Evolutionary conservation across 2,329 filamentous ascomycete genomes (phyloP), one percentile per base, ranked within the genome.

Genomic region (Fusarium abutilonis): DNA sequence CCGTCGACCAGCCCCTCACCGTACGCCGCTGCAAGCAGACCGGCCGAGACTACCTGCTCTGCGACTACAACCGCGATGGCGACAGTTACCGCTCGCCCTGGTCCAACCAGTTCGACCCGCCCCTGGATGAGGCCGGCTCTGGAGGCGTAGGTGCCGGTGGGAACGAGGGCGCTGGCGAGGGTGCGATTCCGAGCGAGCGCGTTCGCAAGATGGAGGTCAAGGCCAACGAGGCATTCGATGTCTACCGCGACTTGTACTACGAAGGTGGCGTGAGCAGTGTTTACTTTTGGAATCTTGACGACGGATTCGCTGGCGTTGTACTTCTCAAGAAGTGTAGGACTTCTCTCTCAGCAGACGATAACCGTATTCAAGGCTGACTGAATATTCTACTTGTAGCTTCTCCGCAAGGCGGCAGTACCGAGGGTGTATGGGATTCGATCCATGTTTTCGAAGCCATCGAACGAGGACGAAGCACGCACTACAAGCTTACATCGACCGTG

Each of bases 41-140:
- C 29, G 92, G 93, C 70, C 91, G 94, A 69, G 95, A 98, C 80
- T 99, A 97, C 82, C 87, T 99, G 47, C 90, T 97, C 73, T 99
- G 95, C 83, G 95, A 99, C 85, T 99, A 99, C 85, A 99, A 99
- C 84, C 93, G 95, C 66, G 95, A 99, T 79, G 95, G 95, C 63
- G 94, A 97, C 80, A 96, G 91, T 79, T 97, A 97, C 85, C 90
- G 95, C 63, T 96, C 92, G 66, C 95, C 95, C n/a, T 99, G 95
- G 95, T 95, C 90, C 80, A 98, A 98, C 80, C 91, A 97, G 78
- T 99, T 99, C 77, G 93, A 98, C 75, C 95, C 94, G 15, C 90
- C 93, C 13, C 84, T 97, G 58, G 89, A 91, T 66, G 84, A 84
- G 66, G 84, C 83, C 45, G 85, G 86, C 14, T 73, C 74, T 1